A percentile compares a stretch with the other conserved stretches of the same genome.
Conservation (phyloP, 148 eudicot genomes). For the Camellia granthamiana region DNA sequence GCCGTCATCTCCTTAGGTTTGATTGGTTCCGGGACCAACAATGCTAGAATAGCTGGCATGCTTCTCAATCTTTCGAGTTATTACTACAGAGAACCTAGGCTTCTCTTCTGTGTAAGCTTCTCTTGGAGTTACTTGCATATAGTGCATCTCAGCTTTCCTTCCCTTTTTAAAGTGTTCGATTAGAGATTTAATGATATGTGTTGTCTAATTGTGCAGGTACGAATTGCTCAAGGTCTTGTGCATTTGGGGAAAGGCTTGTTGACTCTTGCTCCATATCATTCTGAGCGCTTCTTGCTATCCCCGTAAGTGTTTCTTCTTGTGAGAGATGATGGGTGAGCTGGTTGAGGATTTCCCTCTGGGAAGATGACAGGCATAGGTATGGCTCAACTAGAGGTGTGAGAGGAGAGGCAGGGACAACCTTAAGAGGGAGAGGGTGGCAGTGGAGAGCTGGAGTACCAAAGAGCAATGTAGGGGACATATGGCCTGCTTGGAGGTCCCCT, state of each 20-base stretch:
- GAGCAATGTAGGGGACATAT: no score
- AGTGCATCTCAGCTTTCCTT: neutral
- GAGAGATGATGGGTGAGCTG: no score
- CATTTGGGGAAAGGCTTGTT: conserved; percentile 93
- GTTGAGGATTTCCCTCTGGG: no score
- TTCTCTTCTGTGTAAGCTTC: conserved; percentile 74
- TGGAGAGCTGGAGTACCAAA: no score
- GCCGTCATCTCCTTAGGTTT: conserved; percentile 89
- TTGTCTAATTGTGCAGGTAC: conserved; percentile 56
- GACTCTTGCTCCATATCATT: conserved; percentile 90
- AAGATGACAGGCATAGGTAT: no score
- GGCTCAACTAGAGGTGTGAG: no score
- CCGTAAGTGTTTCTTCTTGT: conserved; percentile 55
- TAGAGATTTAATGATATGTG: neutral
- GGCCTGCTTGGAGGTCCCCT: no score
- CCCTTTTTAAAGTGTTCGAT: neutral
- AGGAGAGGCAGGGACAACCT: no score
- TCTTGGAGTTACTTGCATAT: neutral
- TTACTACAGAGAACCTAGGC: conserved; percentile 84
- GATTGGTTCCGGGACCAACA: conserved; percentile 97
- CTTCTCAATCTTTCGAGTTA: conserved; percentile 87
- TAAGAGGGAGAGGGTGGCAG: no score
- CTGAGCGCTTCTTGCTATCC: conserved; percentile 80
- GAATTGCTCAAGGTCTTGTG: conserved; percentile 95
- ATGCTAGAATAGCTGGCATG: conserved; percentile 97